Evolutionary conservation across 306 rosid genomes (phyloP).

Genomic region (Cicer cuneatum): DNA sequence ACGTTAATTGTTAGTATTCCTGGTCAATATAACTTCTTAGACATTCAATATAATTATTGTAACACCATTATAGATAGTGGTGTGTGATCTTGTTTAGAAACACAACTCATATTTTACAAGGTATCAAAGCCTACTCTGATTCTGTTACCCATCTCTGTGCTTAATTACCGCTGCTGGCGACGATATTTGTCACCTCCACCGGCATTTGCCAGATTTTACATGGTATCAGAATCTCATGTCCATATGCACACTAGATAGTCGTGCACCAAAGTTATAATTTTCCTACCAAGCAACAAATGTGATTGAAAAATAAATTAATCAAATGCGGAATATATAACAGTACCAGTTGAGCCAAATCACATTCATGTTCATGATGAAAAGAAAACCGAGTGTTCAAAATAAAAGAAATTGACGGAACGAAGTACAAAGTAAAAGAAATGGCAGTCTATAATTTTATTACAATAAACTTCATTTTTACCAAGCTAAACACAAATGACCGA

Average conservation of each 20-base stretch:
- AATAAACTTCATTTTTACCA: slow-evolving; percentile 25
- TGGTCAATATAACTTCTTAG: background rate
- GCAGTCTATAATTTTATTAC: slow-evolving; percentile 11
- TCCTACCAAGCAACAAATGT: slow-evolving; percentile 25
- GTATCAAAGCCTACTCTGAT: too few relatives aligned
- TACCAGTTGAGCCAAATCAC: slow-evolving; percentile 49
- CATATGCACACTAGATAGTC: background rate
- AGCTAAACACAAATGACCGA: slow-evolving; percentile 41
- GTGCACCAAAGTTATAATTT: slow-evolving; percentile 4
- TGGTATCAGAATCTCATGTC: background rate
- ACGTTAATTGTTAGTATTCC: background rate
- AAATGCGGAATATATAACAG: slow-evolving; percentile 4
- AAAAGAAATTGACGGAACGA: slow-evolving; percentile 1
- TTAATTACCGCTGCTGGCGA: too few relatives aligned
- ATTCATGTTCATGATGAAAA: slow-evolving; percentile 17
- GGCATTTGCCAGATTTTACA: background rate
- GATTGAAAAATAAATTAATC: background rate
- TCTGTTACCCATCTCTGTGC: too few relatives aligned
- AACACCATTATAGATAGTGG: too few relatives aligned
- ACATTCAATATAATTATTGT: too few relatives aligned
- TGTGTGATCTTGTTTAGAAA: too few relatives aligned
- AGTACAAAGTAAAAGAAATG: slow-evolving; percentile 21
- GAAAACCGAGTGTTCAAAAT: background rate
- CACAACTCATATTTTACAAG: too few relatives aligned
- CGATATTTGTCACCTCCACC: too few relatives aligned